A percentile compares a stretch with the other conserved stretches of the same genome.
Conservation (phyloP, 805 yeast species). For the Komagataella ulmi region DNA sequence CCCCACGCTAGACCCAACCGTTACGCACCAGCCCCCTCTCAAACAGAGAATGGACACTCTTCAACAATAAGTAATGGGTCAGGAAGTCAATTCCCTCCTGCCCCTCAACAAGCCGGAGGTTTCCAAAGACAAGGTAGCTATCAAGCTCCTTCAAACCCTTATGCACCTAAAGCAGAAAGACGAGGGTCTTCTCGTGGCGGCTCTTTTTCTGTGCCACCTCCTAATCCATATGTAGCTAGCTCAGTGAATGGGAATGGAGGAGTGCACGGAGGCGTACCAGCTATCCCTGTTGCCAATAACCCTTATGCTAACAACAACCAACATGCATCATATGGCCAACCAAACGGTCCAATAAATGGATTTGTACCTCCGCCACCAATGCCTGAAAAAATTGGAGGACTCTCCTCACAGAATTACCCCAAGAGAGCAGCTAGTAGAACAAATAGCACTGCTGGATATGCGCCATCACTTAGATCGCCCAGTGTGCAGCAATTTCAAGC, state of each 20-base stretch:
- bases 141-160: neutral
- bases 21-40: constrained; percentile 6
- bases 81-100: neutral
- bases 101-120: constrained; percentile 1
- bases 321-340: neutral
- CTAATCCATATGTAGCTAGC: neutral
- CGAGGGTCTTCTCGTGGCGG: neutral
- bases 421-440: neutral
- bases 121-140: neutral
- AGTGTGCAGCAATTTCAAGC: constrained; percentile 6
- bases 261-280: neutral
- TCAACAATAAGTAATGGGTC: neutral
- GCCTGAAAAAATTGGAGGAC: neutral
- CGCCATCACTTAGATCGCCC: neutral
- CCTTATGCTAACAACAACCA: neutral
- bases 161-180: neutral
- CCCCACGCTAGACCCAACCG: constrained; percentile 4
- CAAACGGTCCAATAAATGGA: neutral
- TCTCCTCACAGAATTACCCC: neutral
- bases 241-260: neutral
- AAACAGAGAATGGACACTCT: neutral
- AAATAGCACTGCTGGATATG: neutral
- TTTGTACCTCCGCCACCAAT: constrained; percentile 1
- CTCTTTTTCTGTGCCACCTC: neutral
- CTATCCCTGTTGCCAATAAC: neutral